phyloP scores from a whole-genome alignment of 2,329 filamentous ascomycete genomes.

The Apiospora sp. region DNA sequence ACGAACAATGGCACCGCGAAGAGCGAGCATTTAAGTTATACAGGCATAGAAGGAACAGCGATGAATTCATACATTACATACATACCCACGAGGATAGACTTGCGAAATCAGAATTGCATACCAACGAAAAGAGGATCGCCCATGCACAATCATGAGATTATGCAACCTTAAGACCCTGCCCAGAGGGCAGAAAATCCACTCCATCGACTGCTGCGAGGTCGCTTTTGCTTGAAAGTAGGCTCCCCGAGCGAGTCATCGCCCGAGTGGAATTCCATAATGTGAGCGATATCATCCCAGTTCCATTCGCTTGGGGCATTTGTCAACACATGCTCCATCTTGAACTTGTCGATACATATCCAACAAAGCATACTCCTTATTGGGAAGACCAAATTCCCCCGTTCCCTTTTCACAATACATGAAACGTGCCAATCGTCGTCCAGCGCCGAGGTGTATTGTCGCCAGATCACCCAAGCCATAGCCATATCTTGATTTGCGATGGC shows the following conservation, averaged over 20 bases:
- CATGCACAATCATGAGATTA: background rate
- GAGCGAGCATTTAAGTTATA: conserved; percentile 74
- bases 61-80: background rate
- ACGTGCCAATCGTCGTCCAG: too few species aligned
- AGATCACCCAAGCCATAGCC: background rate
- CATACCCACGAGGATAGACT: background rate
- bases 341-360: too few species aligned
- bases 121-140: background rate
- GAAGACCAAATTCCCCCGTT: too few species aligned
- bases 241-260: too few species aligned
- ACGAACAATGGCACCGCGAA: conserved; percentile 79
- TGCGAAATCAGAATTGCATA: background rate
- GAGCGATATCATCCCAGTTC: too few species aligned
- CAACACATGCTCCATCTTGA: too few species aligned
- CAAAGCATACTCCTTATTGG: too few species aligned
- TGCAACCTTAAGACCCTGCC: background rate
- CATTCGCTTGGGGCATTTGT: too few species aligned
- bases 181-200: background rate
- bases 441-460: background rate
- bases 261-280: too few species aligned
- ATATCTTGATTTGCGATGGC: background rate
- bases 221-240: too few species aligned
- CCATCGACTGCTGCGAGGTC: background rate
- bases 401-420: too few species aligned
- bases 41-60: background rate